A percentile compares a stretch with the other conserved stretches of the same genome.
Evolutionary conservation across 1,139 yeast species (phyloP).

Genomic region (Magnusiomyces ingens): DNA sequence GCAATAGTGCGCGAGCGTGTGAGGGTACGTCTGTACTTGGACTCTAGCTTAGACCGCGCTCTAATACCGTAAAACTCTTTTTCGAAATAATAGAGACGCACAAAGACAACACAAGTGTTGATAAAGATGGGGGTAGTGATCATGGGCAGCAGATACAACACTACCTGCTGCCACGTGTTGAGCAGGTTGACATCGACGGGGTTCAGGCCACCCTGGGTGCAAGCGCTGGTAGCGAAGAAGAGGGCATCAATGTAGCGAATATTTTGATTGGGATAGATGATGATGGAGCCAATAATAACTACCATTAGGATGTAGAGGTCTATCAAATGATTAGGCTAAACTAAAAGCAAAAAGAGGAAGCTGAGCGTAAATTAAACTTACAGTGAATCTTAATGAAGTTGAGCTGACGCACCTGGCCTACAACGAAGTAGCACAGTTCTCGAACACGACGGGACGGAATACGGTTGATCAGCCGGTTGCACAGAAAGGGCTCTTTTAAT

Average conservation of each 20-base stretch:
- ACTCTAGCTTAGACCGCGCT: slow-evolving; percentile 63
- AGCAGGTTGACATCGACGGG: slow-evolving; percentile 52
- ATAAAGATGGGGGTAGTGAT: slow-evolving; percentile 85
- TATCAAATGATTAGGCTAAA: background rate
- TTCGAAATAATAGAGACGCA: slow-evolving; percentile 47
- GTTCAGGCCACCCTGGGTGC: slow-evolving; percentile 90
- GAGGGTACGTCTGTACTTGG: slow-evolving; percentile 71
- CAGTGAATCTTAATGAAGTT: slow-evolving; percentile 6
- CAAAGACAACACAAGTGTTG: slow-evolving; percentile 44
- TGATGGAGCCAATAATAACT: slow-evolving; percentile 55
- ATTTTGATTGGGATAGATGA: slow-evolving; percentile 68
- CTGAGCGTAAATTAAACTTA: background rate
- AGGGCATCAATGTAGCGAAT: slow-evolving; percentile 69
- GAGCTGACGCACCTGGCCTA: background rate
- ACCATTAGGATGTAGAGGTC: slow-evolving; percentile 10
- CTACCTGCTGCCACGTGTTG: slow-evolving; percentile 68
- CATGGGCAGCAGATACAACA: slow-evolving; percentile 38
- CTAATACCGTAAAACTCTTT: slow-evolving; percentile 79
- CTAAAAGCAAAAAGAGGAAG: background rate
- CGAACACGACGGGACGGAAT: too few species aligned
- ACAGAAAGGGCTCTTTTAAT: too few species aligned
- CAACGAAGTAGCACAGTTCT: too few species aligned
- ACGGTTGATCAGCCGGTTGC: too few species aligned
- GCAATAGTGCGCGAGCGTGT: slow-evolving; percentile 47
- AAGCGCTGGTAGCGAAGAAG: slow-evolving; percentile 66